Evolutionary conservation across 495 filamentous ascomycete species (phyloP).

Genomic region (Penicillium tannophilum): DNA sequence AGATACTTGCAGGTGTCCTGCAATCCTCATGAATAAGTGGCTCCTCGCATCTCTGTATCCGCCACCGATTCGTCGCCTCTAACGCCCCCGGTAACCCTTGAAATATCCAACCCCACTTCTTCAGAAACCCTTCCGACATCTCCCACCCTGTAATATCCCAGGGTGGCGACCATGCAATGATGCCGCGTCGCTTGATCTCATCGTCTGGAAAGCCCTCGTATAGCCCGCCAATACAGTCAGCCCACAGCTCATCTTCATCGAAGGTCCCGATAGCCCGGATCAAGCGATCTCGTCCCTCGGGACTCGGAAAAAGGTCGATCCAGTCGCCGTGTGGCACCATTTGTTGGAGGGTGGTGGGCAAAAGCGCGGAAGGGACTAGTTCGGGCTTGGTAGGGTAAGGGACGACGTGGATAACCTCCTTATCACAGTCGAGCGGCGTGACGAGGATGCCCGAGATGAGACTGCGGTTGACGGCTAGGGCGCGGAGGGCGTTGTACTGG

Average conservation of each 20-base stretch:
- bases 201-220: constrained; percentile 43
- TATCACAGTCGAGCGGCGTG: constrained; percentile 29
- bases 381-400: constrained; percentile 30
- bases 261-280: constrained; percentile 38
- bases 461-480: constrained; percentile 37
- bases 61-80: constrained; percentile 47
- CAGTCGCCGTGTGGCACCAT: constrained; percentile 38
- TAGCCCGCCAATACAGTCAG: constrained; percentile 39
- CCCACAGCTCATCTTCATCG: constrained; percentile 45
- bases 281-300: constrained; percentile 36
- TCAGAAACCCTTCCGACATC: constrained; percentile 44
- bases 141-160: constrained; percentile 48
- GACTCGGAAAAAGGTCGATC: constrained; percentile 40
- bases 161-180: constrained; percentile 42
- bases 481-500: constrained; percentile 48
- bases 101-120: constrained; percentile 47
- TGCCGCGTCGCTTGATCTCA: constrained; percentile 37
- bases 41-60: constrained; percentile 39
- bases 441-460: constrained; percentile 36
- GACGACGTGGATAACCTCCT: constrained; percentile 34
- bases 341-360: constrained; percentile 39
- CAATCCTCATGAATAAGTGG: constrained; percentile 13
- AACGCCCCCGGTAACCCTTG: constrained; percentile 33
- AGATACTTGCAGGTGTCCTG: too few relatives aligned
- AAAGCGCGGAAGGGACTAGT: constrained; percentile 30